These are phyloP conservation scores for Sphenostylis stenocarpa DNA, from an alignment of 306 rosid species.

Conservation along the genomic window DNA sequence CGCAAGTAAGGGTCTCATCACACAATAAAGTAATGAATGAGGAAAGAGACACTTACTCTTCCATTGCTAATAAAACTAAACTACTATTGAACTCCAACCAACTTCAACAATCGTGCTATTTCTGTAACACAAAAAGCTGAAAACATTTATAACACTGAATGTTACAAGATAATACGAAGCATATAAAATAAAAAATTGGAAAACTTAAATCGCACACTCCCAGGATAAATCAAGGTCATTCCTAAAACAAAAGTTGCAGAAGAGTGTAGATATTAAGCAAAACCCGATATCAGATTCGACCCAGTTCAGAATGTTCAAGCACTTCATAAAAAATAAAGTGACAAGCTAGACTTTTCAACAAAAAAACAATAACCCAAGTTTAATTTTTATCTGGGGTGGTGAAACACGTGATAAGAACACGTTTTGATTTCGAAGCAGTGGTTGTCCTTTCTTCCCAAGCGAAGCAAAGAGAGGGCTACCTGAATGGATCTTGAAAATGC, in stretches of 20 bases:
- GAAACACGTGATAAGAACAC: slow-evolving; percentile 2
- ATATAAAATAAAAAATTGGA: neutral
- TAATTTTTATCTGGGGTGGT: neutral
- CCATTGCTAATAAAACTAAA: slow-evolving; percentile 55
- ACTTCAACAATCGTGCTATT: slow-evolving; percentile 34
- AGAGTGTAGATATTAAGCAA: neutral
- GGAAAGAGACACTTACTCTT: slow-evolving; percentile 63
- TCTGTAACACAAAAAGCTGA: slow-evolving; percentile 23
- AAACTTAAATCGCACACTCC: slow-evolving; percentile 11
- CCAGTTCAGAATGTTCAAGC: slow-evolving; percentile 15
- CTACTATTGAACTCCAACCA: slow-evolving; percentile 20
- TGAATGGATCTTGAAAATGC: slow-evolving; percentile 38
- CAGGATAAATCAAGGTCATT: neutral
- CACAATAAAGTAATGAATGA: slow-evolving; percentile 7
- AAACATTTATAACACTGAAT: slow-evolving; percentile 20
- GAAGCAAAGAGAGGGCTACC: slow-evolving; percentile 6
- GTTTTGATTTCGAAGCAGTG: slow-evolving; percentile 12
- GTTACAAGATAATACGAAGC: neutral
- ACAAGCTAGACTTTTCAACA: neutral
- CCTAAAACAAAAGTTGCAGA: slow-evolving; percentile 3
- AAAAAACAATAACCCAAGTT: neutral
- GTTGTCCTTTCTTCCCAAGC: slow-evolving; percentile 6
- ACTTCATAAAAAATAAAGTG: slow-evolving; percentile 23
- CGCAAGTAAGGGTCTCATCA: neutral
- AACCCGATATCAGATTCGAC: slow-evolving; percentile 27